Base-by-base conservation (phyloP, 1,139 yeast genomes). In the Trichomonascaceae sp. region DNA sequence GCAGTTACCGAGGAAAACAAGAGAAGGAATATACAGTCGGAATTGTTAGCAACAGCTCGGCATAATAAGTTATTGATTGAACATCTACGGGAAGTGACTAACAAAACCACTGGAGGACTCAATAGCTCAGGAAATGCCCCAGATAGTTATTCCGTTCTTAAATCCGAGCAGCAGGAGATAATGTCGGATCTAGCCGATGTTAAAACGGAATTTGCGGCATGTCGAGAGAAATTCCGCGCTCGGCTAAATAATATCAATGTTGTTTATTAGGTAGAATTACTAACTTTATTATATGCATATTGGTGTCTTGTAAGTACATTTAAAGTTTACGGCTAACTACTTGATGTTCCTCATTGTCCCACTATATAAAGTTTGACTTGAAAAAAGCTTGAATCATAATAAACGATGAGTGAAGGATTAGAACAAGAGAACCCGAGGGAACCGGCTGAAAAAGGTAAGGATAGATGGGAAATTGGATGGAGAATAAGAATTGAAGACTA, bases 1-100 rank as follows among this genome's bases (percentile, higher is more conserved):
- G 70, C 78, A 0, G 65, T 65, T 6, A 62, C 65, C 5, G 71
- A 67, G 51, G 74, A 71, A 53, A 66, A 67, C 43, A 70, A 69
- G 55, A 65, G 73, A 46, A 58, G 62, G 43, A 70, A 73, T 3
- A 56, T 71, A 10, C 70, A 68, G 53, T 62, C 64, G 6, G 74
- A 74, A 55, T 66, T 62, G 45, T 59, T 49, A 24, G 67, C 68
- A 1, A 58, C 69, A 2, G 56, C 62, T 39, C 60, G 68, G 4
- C 73, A 70, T 57, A 69, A 70, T 53, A 60, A 61, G 53, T 63
- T 66, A 46, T 60, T 72, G 24, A 64, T 65, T 1, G 72, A 67
- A 18, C 70, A 68, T 53, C 47, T 71, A 38, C 62, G 62, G 19
- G 74, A 71, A 47, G 62, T 70, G 19, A 66, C 71, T 0, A 66